A percentile compares a stretch with the other conserved stretches of the same genome.
These are phyloP conservation scores for Talaromyces sp. DNA, from an alignment of 2,329 filamentous ascomycete species.

Conservation along the genomic window DNA sequence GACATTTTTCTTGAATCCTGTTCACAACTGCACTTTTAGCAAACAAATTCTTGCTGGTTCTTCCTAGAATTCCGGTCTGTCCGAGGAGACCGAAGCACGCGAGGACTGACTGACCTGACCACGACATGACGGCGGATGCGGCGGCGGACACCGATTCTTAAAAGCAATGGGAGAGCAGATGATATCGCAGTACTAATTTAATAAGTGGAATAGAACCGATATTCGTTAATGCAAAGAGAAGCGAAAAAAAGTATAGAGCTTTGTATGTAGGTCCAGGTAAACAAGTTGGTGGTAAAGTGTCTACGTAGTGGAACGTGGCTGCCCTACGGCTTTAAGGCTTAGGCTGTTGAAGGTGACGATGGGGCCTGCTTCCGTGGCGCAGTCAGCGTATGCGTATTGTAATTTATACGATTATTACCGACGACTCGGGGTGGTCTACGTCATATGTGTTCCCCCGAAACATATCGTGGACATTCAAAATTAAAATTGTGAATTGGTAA, in stretches of 20 bases:
- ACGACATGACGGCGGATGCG: conserved; percentile 56
- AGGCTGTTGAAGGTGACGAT: neutral
- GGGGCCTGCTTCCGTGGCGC: neutral
- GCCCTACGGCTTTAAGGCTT: neutral
- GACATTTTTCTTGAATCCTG: conserved; percentile 93
- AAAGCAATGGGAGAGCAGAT: neutral
- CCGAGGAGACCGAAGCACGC: neutral
- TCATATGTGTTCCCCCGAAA: neutral
- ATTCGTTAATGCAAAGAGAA: neutral
- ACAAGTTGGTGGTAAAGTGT: neutral
- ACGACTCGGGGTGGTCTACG: neutral
- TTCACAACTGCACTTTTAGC: neutral
- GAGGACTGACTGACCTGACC: conserved; percentile 57
- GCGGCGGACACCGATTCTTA: neutral
- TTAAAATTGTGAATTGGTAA: neutral
- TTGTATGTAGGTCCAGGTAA: neutral
- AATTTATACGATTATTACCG: neutral
- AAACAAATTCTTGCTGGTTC: neutral
- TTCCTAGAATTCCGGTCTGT: neutral
- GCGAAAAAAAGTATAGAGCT: neutral
- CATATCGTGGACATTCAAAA: neutral
- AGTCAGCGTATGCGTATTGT: neutral
- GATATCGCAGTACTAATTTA: neutral
- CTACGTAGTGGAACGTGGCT: conserved; percentile 1
- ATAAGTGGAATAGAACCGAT: neutral